Percentiles rank a stretch among this genome's conserved stretches.
Evolutionary conservation across 495 filamentous ascomycete species (phyloP).

Genomic region (Lasiosphaeriaceae sp.): DNA sequence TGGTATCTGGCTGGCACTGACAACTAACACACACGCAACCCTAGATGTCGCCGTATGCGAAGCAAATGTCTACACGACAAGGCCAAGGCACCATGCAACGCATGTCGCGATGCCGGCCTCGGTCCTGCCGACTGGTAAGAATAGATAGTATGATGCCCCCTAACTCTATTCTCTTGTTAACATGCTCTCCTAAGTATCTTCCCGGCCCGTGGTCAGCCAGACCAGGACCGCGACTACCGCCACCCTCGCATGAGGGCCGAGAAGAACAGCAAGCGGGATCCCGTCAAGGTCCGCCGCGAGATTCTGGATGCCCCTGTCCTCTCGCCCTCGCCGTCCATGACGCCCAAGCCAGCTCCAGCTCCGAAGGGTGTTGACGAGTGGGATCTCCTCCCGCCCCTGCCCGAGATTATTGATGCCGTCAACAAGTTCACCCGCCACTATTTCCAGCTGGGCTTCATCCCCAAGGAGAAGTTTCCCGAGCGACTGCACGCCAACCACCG

Average conservation of each 20-base stretch:
- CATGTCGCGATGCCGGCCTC: constrained; percentile 41
- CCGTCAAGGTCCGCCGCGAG: constrained; percentile 34
- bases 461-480: constrained; percentile 44
- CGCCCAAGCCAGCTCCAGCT: constrained; percentile 7
- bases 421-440: constrained; percentile 43
- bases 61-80: constrained; percentile 48
- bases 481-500: constrained; percentile 35
- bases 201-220: constrained; percentile 40
- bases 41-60: constrained; percentile 47
- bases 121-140: constrained; percentile 40
- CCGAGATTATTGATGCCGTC: constrained; percentile 40
- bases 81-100: constrained; percentile 38
- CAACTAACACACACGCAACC: not conserved
- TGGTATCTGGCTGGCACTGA: not conserved
- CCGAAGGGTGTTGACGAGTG: constrained; percentile 35
- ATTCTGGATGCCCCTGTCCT: constrained; percentile 25
- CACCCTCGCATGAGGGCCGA: constrained; percentile 43
- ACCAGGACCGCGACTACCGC: constrained; percentile 43
- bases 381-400: constrained; percentile 40
- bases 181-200: constrained; percentile 31
- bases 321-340: constrained; percentile 16
- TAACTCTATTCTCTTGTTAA: not conserved
- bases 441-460: constrained; percentile 51
- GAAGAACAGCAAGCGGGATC: constrained; percentile 35
- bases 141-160: not conserved